Base-by-base conservation (phyloP, 202 grass and related monocot genomes). In the Schoenoplectus triqueter region DNA sequence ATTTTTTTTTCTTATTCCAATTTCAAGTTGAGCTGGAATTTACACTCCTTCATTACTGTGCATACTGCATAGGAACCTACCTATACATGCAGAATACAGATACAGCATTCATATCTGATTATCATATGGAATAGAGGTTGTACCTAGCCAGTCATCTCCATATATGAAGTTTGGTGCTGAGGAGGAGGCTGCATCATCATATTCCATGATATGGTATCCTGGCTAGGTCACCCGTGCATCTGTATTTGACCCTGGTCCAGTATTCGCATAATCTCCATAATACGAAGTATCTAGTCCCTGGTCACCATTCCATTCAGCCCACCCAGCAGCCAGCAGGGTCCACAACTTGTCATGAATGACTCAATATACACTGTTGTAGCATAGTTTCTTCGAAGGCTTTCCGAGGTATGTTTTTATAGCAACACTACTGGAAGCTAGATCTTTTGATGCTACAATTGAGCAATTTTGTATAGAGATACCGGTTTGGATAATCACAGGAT, bases 201-300 rank as follows among this genome's bases (percentile, higher is more conserved):
- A 89, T 0, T 56, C 85, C 95, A 95, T 93, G 60, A 88, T 65
- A 42, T 90, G 88, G 59, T 80, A 86, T 0, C 92, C 95, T 1
- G 83, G 82, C 95, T 92, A 98, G 0, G 5, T 81, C 13, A 95
- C 89, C 13, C 95, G 87, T 0, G 48, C 80, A 1, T 81, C 83
- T 1, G 87, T 89, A 13, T 4, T 88, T 1, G 95, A 84, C 1
- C 95, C 95, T 7, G 92, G 87, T 49, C 95, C 95, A 0, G 0
- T 4, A 17, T 98, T 98, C 45, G 86, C 90, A 56, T 98, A 98
- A 92, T 95, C 95, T 3, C 95, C 95, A 70, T 93, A 95, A 85
- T 90, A 95, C 0, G 95, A 82, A 2, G 88, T 93, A 45, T 92
- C 92, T 40, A 89, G 39, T 1, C 40, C 51, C 1, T 90, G 87